A percentile compares a stretch with the other conserved stretches of the same genome.
phyloP scores from a whole-genome alignment of 805 yeast species.

The Candida stauntonica region DNA sequence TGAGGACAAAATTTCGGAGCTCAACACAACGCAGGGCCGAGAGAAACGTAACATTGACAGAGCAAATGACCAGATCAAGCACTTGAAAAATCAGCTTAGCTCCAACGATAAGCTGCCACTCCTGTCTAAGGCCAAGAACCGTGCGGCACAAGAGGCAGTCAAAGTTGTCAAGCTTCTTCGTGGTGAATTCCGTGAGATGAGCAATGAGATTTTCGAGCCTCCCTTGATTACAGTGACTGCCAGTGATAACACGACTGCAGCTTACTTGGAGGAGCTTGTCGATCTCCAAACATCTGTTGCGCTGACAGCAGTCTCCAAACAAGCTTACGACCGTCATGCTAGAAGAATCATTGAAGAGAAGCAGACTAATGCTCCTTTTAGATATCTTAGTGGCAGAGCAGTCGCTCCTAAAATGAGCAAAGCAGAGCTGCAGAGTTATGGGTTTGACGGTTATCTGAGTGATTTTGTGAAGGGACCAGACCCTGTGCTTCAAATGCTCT shows the following conservation, averaged over 20 bases:
- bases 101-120: conserved; percentile 50
- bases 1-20: conserved; percentile 39
- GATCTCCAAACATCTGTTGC: conserved; percentile 52
- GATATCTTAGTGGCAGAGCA: conserved; percentile 36
- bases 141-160: conserved; percentile 24
- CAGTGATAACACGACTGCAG: conserved; percentile 44
- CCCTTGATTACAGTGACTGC: conserved; percentile 64
- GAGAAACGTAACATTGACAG: conserved; percentile 31
- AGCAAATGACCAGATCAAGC: conserved; percentile 27
- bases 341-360: conserved; percentile 36
- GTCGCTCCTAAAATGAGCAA: conserved; percentile 25
- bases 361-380: conserved; percentile 47
- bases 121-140: conserved; percentile 30
- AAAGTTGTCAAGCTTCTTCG: conserved; percentile 42
- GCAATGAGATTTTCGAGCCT: conserved; percentile 58
- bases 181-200: conserved; percentile 30
- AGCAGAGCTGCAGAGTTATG: conserved; percentile 40
- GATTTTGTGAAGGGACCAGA: conserved; percentile 74
- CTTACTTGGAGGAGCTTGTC: conserved; percentile 53
- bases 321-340: conserved; percentile 45
- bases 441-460: conserved; percentile 76
- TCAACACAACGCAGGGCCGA: conserved; percentile 37
- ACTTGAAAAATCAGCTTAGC: conserved; percentile 21
- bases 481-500: conserved; percentile 67
- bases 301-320: conserved; percentile 52